Conservation (phyloP, 352 stramenopile species). For the Globisporangium uncinulatum region DNA sequence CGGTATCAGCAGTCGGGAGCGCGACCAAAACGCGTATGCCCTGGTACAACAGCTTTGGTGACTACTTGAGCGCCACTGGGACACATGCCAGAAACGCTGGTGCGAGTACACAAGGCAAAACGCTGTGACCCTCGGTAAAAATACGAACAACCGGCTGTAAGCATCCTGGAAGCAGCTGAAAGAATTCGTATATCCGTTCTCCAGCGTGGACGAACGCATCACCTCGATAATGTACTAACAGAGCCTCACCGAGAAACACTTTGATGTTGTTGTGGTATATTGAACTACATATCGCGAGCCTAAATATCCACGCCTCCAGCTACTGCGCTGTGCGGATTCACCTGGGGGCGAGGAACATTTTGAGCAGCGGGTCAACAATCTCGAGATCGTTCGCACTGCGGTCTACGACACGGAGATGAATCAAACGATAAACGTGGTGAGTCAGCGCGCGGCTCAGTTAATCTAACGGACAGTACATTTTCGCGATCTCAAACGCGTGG, state of each 20-base stretch:
- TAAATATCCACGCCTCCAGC: too few relatives aligned
- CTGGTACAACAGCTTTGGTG: slow-evolving; percentile 7
- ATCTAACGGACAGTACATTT: slow-evolving; percentile 14
- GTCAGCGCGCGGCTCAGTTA: slow-evolving; percentile 18
- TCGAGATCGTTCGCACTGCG: slow-evolving; percentile 2
- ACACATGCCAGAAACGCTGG: slow-evolving; percentile 12
- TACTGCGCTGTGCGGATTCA: too few relatives aligned
- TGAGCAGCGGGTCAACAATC: slow-evolving; percentile 8
- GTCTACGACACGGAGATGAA: slow-evolving; percentile 17
- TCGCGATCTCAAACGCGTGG: slow-evolving; percentile 2
- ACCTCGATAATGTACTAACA: slow-evolving; percentile 18
- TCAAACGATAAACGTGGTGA: slow-evolving; percentile 13
- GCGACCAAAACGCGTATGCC: too few relatives aligned
- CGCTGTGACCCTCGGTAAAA: slow-evolving; percentile 14
- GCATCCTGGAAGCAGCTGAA: slow-evolving; percentile 25
- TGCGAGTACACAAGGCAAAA: slow-evolving; percentile 13
- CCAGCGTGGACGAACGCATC: slow-evolving; percentile 18
- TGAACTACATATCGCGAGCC: too few relatives aligned
- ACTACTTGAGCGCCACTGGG: slow-evolving; percentile 20
- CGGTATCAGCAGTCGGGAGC: background rate
- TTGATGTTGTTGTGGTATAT: too few relatives aligned
- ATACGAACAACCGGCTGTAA: slow-evolving; percentile 26
- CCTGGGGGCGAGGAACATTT: too few relatives aligned
- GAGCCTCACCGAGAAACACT: slow-evolving; percentile 11
- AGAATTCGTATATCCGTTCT: slow-evolving; percentile 8